Evolutionary conservation across 2,329 filamentous ascomycete genomes (phyloP).

Genomic region (Didymella lethalis): DNA sequence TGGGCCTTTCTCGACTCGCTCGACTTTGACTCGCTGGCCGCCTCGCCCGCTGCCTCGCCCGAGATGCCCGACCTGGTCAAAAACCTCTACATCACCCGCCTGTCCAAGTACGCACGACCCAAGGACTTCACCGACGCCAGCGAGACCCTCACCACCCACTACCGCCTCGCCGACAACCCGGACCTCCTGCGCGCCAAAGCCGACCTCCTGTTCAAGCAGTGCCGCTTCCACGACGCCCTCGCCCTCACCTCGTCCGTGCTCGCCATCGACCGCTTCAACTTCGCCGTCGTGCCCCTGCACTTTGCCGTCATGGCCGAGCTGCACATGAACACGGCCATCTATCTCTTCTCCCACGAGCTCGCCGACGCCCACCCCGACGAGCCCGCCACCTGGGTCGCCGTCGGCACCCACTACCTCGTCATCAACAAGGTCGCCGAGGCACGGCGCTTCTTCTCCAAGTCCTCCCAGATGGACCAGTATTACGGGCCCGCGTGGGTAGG

Average conservation of each 20-base stretch:
- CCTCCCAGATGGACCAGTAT: slow-evolving; percentile 96
- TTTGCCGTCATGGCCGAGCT: slow-evolving; percentile 91
- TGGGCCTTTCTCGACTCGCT: slow-evolving; percentile 87
- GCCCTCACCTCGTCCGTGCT: slow-evolving; percentile 84
- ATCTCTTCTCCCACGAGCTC: slow-evolving; percentile 89
- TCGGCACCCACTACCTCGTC: slow-evolving; percentile 92
- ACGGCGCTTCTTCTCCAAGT: slow-evolving; percentile 94
- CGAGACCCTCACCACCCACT: slow-evolving; percentile 91
- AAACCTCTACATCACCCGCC: slow-evolving; percentile 92
- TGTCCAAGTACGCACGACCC: slow-evolving; percentile 94
- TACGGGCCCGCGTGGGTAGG: slow-evolving; percentile 99
- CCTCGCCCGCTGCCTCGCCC: slow-evolving; percentile 70
- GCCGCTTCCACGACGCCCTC: slow-evolving; percentile 87
- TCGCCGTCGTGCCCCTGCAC: slow-evolving; percentile 87
- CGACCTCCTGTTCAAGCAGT: slow-evolving; percentile 92
- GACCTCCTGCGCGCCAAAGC: slow-evolving; percentile 90
- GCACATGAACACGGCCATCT: slow-evolving; percentile 83
- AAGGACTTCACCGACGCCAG: slow-evolving; percentile 82
- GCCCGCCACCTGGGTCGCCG: slow-evolving; percentile 90
- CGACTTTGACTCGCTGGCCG: slow-evolving; percentile 84
- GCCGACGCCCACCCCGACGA: slow-evolving; percentile 92
- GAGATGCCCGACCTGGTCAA: slow-evolving; percentile 93
- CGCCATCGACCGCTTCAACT: slow-evolving; percentile 85
- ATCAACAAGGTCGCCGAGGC: slow-evolving; percentile 92
- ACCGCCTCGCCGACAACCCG: slow-evolving; percentile 83